phyloP scores from a whole-genome alignment of 2,329 filamentous ascomycete species.

The Trichoderma koningii region DNA sequence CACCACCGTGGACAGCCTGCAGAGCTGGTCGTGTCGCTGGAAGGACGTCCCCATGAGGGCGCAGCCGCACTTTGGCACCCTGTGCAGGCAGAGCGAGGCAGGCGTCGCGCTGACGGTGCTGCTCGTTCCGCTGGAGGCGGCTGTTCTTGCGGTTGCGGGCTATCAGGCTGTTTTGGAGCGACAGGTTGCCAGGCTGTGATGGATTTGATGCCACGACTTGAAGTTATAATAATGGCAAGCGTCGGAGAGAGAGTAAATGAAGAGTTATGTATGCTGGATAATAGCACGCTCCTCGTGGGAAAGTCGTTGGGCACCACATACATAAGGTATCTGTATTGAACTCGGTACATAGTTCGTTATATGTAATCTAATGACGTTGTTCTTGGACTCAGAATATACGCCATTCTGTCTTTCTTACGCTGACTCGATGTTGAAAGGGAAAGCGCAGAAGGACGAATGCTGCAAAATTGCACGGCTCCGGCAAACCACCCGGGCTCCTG shows the following conservation, averaged over 20 bases:
- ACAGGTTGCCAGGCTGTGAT: slow-evolving; percentile 37
- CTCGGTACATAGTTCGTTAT: not conserved
- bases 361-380: slow-evolving; percentile 10
- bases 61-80: slow-evolving; percentile 56
- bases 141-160: slow-evolving; percentile 50
- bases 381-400: not conserved
- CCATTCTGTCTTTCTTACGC: too few relatives aligned
- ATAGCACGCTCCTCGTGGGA: not conserved
- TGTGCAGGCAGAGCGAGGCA: slow-evolving; percentile 59
- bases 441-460: not conserved
- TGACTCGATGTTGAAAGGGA: too few relatives aligned
- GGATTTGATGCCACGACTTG: slow-evolving; percentile 27
- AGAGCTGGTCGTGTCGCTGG: slow-evolving; percentile 67
- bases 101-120: slow-evolving; percentile 57
- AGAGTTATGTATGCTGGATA: too few relatives aligned
- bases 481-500: not conserved
- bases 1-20: slow-evolving; percentile 53
- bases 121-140: slow-evolving; percentile 58
- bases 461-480: not conserved
- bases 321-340: too few relatives aligned
- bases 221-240: too few relatives aligned
- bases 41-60: slow-evolving; percentile 52
- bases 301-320: not conserved
- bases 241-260: too few relatives aligned
- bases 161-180: slow-evolving; percentile 50